Percentiles rank a stretch among this genome's conserved stretches.
These are phyloP conservation scores for Cucurbita maxima DNA, from an alignment of 306 rosid genomes.

Conservation along the genomic window DNA sequence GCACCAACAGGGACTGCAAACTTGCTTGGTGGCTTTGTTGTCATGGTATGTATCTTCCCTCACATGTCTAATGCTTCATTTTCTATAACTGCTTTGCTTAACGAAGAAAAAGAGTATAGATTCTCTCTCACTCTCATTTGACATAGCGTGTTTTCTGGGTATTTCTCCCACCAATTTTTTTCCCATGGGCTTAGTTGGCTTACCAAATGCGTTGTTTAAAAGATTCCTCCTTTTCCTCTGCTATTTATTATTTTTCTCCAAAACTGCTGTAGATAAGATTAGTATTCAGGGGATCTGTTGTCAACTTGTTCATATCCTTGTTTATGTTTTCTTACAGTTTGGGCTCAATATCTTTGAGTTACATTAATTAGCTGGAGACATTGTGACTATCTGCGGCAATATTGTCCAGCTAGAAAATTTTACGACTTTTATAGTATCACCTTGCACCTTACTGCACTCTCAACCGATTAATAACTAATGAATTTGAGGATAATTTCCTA, in stretches of 20 bases:
- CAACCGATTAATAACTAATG: neutral
- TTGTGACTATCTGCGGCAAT: neutral
- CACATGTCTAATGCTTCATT: neutral
- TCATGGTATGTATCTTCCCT: constrained; percentile 46
- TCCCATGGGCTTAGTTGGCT: neutral
- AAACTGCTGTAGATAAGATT: neutral
- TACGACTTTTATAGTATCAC: neutral
- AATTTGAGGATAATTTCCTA: neutral
- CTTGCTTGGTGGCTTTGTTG: constrained; percentile 81
- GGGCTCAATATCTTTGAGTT: neutral
- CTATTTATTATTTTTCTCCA: neutral
- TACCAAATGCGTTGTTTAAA: neutral
- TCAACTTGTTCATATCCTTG: neutral
- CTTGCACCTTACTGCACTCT: neutral
- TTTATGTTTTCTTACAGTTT: neutral
- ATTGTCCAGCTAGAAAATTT: neutral
- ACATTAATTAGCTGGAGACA: neutral
- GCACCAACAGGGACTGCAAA: constrained; percentile 81
- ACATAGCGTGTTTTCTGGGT: neutral
- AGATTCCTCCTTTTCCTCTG: neutral
- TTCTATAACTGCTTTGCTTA: neutral
- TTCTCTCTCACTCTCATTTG: neutral
- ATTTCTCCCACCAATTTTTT: neutral
- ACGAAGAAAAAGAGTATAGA: neutral
- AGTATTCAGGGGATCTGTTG: neutral